phyloP scores from a whole-genome alignment of 2,329 filamentous ascomycete genomes.

The Pseudogymnoascus verrucosus region DNA sequence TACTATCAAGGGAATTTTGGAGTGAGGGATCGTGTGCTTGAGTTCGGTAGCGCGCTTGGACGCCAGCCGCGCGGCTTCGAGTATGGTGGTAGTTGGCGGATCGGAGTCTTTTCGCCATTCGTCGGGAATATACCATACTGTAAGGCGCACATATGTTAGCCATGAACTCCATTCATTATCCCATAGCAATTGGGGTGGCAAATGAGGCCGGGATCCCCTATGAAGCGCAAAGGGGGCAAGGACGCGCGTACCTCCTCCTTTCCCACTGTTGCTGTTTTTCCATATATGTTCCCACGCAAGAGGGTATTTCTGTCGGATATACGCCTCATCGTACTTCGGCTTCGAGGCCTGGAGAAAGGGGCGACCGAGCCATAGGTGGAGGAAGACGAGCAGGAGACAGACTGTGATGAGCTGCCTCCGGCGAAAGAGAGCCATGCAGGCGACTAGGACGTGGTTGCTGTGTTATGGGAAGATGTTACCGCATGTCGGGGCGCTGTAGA shows the following conservation, averaged over 20 bases:
- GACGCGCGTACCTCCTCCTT: background rate
- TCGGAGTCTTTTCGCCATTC: constrained; percentile 10
- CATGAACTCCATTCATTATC: background rate
- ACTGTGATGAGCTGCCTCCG: background rate
- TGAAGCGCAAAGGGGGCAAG: background rate
- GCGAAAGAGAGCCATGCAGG: background rate
- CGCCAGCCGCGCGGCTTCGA: constrained; percentile 25
- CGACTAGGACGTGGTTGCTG: background rate
- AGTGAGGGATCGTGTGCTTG: constrained; percentile 17
- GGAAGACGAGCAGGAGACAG: background rate
- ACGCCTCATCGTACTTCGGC: background rate
- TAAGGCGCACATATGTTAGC: background rate
- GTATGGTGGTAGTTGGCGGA: constrained; percentile 18
- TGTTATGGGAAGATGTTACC: background rate
- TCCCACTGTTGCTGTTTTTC: background rate
- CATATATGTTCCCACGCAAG: background rate
- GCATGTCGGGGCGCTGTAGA: background rate
- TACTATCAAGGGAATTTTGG: constrained; percentile 26
- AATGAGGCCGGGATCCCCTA: background rate
- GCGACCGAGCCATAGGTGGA: constrained; percentile 1
- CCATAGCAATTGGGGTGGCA: background rate
- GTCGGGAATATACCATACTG: constrained; percentile 10
- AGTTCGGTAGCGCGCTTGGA: constrained; percentile 12
- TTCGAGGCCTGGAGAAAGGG: background rate
- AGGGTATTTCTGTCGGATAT: background rate